A percentile compares a stretch with the other conserved stretches of the same genome.
Conservation (phyloP, 108 stramenopile species). For the Parmales sp. region DNA sequence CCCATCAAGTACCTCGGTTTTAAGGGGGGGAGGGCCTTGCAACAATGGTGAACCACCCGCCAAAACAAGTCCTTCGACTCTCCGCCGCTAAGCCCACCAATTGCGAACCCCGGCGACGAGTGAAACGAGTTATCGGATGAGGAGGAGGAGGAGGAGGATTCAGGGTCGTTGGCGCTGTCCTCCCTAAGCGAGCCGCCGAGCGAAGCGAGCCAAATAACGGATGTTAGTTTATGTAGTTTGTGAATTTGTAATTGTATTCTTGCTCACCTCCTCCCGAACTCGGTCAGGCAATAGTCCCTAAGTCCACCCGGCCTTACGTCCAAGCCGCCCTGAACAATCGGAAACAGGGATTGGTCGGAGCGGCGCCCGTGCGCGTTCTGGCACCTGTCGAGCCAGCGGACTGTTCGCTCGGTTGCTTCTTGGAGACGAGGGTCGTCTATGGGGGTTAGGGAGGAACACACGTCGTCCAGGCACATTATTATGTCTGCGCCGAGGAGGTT, state of each 20-base stretch:
- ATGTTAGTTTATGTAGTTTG: too few species aligned
- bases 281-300: conserved; percentile 81
- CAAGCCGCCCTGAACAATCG: conserved; percentile 95
- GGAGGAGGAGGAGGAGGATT: too few species aligned
- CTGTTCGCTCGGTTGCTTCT: conserved; percentile 75
- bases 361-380: conserved; percentile 58
- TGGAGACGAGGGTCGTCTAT: conserved; percentile 59
- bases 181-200: too few species aligned
- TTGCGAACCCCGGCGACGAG: conserved; percentile 90
- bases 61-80: conserved; percentile 94
- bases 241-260: too few species aligned
- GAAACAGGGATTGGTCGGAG: conserved; percentile 71
- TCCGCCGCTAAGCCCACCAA: conserved; percentile 93
- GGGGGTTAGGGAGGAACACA: conserved; percentile 63
- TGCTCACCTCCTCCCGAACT: conserved; percentile 61
- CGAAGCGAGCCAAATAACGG: too few species aligned
- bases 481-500: conserved; percentile 91
- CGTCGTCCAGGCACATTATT: conserved; percentile 97
- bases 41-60: conserved; percentile 88
- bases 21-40: conserved; percentile 66
- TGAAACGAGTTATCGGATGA: too few species aligned
- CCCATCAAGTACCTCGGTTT: conserved; percentile 96
- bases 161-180: too few species aligned
- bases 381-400: conserved; percentile 95
- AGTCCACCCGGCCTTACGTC: conserved; percentile 77